These are phyloP conservation scores for Sorghum bicolor DNA, from an alignment of 176 grass and related monocot species.

Conservation along the genomic window DNA sequence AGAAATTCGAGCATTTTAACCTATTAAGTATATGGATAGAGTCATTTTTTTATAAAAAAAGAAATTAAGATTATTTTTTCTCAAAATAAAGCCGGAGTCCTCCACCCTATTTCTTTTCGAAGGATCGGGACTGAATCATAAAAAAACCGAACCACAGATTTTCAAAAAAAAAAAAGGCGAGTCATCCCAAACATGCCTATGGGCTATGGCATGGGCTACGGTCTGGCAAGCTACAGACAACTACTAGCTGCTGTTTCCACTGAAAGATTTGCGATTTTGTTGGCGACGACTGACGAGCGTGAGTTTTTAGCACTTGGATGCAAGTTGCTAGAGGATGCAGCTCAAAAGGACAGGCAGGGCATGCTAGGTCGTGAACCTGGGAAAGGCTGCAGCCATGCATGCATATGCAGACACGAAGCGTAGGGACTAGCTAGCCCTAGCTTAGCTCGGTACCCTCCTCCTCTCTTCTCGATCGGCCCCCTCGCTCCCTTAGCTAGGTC, in stretches of 20 bases:
- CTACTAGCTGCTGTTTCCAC: conserved; percentile 26
- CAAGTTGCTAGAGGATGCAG: conserved; percentile 29
- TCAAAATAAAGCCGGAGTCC: background rate
- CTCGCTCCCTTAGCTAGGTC: conserved; percentile 13
- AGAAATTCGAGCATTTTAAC: background rate
- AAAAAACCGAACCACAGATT: background rate
- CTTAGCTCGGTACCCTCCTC: conserved; percentile 30
- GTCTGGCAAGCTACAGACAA: conserved; percentile 23
- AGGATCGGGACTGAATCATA: background rate
- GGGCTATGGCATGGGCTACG: conserved; percentile 7
- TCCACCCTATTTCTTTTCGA: background rate
- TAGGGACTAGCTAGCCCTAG: conserved; percentile 41
- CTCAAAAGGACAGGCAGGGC: conserved; percentile 42
- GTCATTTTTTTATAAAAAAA: too few relatives aligned
- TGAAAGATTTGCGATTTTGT: conserved; percentile 48
- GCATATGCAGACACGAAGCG: conserved; percentile 35
- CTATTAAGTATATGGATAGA: too few relatives aligned
- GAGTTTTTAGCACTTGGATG: conserved; percentile 39
- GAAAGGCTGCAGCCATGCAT: conserved; percentile 46
- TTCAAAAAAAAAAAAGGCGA: background rate
- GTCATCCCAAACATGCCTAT: conserved; percentile 19
- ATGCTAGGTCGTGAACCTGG: conserved; percentile 41
- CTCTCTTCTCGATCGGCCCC: background rate
- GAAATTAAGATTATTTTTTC: background rate
- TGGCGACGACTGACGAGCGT: conserved; percentile 22